Base-by-base conservation (phyloP, 805 yeast genomes). In the Maudiozyma bulderi region DNA sequence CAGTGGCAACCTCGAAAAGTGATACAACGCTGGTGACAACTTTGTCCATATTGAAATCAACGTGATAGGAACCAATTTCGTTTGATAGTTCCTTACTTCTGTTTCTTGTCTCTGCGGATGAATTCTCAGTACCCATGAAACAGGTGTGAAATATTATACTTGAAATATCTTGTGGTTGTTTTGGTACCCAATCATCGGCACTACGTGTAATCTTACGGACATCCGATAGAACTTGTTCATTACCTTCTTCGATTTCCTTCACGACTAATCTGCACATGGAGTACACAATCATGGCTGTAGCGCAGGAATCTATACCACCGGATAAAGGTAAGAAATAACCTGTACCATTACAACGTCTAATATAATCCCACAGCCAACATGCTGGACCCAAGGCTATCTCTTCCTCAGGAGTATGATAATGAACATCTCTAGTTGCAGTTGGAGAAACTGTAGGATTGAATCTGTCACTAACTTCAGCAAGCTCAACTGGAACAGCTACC, bases 371-470 rank as follows among this genome's bases (percentile, higher is more conserved):
- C 54, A 93, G 68, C 99, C 99, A 93, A 66, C 99, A 93, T 0
- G 99, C 99, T 0, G 99, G 99, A 0, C 99, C 99, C 42, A 86
- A 72, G 0, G 98, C 97, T 55, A 93, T 91, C 67, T 93, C 99
- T 68, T 93, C 97, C 60, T 90, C 95, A 3, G 99, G 96, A 2
- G 72, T 61, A 66, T 86, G 95, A 58, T 84, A 84, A 38, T 73
- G 74, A 42, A 84, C 73, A 5, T 70, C 72, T 26, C 67, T 63
- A 1, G 76, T 59, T 20, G 61, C 60, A 0, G 93, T 68, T 15
- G 96, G 96, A 9, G 60, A 65, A 9, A 86, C 67, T 0, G 62
- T 59, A 20, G 86, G 80, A 61, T 86, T 79, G 57, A 87, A 85
- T 38, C 78, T 72, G 41, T 76, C 61, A 5, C 73, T 65, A 45